Evolutionary conservation across 2,329 filamentous ascomycete species (phyloP), one percentile per base, ranked within the genome.

Genomic region (Pseudonectria buxi): DNA sequence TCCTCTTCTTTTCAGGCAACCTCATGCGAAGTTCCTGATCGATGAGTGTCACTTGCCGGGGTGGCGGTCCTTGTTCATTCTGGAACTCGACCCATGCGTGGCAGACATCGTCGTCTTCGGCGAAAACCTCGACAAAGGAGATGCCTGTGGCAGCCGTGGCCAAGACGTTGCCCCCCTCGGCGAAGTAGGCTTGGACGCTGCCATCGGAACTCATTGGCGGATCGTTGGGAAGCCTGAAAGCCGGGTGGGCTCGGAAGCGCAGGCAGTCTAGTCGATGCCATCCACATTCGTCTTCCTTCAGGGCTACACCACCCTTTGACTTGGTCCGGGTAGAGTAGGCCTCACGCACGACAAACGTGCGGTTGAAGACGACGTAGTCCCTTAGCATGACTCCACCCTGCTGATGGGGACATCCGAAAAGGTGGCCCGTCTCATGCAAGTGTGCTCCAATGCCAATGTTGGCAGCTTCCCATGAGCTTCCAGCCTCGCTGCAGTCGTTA

Each of bases 361-460:
- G 78, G 59, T 92, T 94, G 10, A 96, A 65, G 2, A 72, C 81
- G 24, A 89, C 78, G 56, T 94, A 95, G 57, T 95, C 90, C 37
- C 86, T 75, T 33, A 88, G 68, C 90, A 96, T 96, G 42, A 96
- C 72, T n/a, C 92, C 90, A 18, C 69, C 83, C 54, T 92, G 86
- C 55, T 94, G 87, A 55, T 94, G 86, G 9, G 87, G 86, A 47
- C 86, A 94, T 32, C 90, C 90, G 47, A 96, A 84, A 14, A 95
- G 62, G 62, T 94, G 90, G 4, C 90, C 90, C 1, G 83, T 83
- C 61, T 95, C 88, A 59, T 94, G 90, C 31, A 96, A 62, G 59
- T 96, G 90, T 9, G 87, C 89, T 7, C 90, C 90, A 45, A 96
- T 94, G 22, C 89, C 89, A 41, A 95, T 83, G 50, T 90, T 94